Evolutionary conservation across 306 rosid genomes (phyloP), one percentile per base, ranked within the genome.

Genomic region (Corylus heterophylla): DNA sequence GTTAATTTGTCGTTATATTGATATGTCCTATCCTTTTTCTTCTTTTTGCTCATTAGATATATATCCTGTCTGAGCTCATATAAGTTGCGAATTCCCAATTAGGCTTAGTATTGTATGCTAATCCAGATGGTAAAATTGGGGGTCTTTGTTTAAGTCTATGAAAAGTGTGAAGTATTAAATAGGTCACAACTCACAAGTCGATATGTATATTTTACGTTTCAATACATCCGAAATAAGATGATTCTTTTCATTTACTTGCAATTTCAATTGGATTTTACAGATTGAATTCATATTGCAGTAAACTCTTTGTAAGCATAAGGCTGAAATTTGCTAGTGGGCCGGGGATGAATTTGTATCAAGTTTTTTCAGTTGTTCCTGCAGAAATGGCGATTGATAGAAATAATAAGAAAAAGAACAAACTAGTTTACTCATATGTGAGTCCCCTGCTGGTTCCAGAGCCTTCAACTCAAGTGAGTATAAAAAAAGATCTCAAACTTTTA

Each of bases 261-360:
- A 63, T 14, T 74, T 12, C 42, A 37, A 70, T 44, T 58, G 22
- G 12, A 47, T 16, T 45, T 47, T 56, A 49, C 29, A 2, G 18
- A 73, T 79, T 51, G 48, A 54, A 49, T 18, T 39, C 29, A 68
- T 62, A 62, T 42, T 68, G 50, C 49, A 42, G 71, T 39, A 13
- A 66, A 31, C n/a, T 18, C 4, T 66, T 31, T 9, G 8, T 7
- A 61, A 27, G 68, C 4, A 12, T 18, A 54, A 54, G 14, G 27
- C 18, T 29, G 68, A 31, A 62, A 62, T 62, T 62, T 62, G 12
- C 16, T 11, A 5, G 17, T 29, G 17, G 18, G 42, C 42, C 27
- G 68, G 68, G 1, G 68, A 20, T 58, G 64, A 22, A 22, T 58
- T 58, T 58, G 29, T 59, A 25, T 25, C 20, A 16, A 64, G 44